These are phyloP conservation scores for Parachaetomium inaequale DNA, from an alignment of 495 filamentous ascomycete genomes.

Conservation along the genomic window DNA sequence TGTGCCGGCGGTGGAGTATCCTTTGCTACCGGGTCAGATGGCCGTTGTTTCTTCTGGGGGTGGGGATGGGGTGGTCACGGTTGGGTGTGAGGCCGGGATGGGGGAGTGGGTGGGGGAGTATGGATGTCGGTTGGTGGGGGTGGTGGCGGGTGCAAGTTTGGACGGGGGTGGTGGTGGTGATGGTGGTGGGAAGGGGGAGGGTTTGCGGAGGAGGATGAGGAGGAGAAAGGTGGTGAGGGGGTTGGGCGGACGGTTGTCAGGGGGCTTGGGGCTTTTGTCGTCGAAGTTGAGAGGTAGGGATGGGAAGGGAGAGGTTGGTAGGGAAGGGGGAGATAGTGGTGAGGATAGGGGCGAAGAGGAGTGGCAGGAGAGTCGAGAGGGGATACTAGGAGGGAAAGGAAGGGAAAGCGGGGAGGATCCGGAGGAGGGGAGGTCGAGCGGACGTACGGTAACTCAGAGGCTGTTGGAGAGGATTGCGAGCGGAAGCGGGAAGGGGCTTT, in stretches of 20 bases:
- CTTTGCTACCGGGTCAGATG: background rate
- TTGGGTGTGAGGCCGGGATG: background rate
- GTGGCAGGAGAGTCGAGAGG: too few species aligned
- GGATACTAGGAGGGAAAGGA: background rate
- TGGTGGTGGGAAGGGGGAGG: too few species aligned
- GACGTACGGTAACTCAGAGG: background rate
- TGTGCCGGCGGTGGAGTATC: conserved; percentile 1
- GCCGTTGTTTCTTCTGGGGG: background rate
- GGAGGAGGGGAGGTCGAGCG: background rate
- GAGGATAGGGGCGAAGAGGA: background rate
- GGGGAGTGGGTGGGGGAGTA: background rate
- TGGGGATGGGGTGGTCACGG: background rate
- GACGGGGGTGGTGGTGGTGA: too few species aligned
- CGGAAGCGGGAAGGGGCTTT: background rate
- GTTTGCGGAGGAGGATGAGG: background rate
- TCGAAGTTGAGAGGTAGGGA: background rate
- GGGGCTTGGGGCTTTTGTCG: background rate
- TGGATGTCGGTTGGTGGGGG: too few species aligned
- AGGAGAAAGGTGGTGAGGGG: background rate
- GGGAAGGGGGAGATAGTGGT: background rate
- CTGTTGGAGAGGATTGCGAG: background rate
- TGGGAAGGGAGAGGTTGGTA: background rate
- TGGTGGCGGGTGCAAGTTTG: background rate
- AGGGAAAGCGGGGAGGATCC: background rate
- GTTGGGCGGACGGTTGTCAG: background rate